Evolutionary conservation across 768 basidiomycete species (phyloP).

Genomic region (Myochromella boudieri): DNA sequence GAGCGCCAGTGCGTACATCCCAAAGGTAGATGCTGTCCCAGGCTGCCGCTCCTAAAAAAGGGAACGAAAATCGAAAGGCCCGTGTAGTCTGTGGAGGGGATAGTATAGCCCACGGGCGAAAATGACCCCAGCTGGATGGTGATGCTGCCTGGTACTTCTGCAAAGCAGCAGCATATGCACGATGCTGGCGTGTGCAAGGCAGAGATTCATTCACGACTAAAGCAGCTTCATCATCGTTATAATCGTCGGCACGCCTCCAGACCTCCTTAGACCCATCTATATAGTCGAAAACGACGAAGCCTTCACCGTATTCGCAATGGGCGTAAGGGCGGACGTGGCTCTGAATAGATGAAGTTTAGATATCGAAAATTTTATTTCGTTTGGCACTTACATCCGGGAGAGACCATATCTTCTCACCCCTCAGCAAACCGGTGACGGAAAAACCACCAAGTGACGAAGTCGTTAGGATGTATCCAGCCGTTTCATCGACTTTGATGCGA

Average conservation of each 20-base stretch:
- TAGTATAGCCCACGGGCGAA: conserved; percentile 63
- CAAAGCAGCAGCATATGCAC: conserved; percentile 1
- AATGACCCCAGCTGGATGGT: conserved; percentile 42
- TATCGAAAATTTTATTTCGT: background rate
- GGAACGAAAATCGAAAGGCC: conserved; percentile 71
- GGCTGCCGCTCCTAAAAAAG: conserved; percentile 55
- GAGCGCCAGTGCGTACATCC: conserved; percentile 53
- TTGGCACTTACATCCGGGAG: conserved; percentile 52
- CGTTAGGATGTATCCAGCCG: conserved; percentile 55
- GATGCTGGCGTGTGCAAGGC: conserved; percentile 31
- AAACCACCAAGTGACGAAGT: conserved; percentile 59
- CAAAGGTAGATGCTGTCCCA: conserved; percentile 51
- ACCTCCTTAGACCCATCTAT: conserved; percentile 60
- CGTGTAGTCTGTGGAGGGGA: conserved; percentile 39
- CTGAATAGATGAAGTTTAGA: conserved; percentile 26
- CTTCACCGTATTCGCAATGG: conserved; percentile 72
- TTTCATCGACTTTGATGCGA: conserved; percentile 76
- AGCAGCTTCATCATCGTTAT: conserved; percentile 18
- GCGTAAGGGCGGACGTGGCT: conserved; percentile 54
- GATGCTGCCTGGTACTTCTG: conserved; percentile 7
- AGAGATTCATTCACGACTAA: conserved; percentile 22
- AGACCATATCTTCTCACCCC: conserved; percentile 57
- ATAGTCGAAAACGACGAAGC: conserved; percentile 73
- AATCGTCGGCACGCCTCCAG: conserved; percentile 54
- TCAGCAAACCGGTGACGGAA: conserved; percentile 53